Base-by-base conservation (phyloP, 768 basidiomycete genomes). In the Antrodiella citrinella region DNA sequence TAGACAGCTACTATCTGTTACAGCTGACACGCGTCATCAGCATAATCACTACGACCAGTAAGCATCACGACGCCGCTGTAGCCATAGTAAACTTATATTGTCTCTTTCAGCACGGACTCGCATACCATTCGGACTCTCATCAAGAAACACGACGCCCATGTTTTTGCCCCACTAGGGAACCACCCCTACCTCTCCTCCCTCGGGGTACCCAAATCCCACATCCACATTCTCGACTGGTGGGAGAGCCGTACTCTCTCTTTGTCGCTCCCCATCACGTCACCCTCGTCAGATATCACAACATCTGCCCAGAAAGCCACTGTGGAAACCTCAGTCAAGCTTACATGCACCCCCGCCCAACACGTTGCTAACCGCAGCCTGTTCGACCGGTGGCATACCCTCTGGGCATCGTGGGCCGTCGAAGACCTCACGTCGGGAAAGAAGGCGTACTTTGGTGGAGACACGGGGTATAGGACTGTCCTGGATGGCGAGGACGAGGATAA, bases 381-480 rank as follows among this genome's bases (percentile, higher is more conserved):
- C 41, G 84, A 86, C 60, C 64, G 69, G 44, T 80, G 73, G 64
- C 72, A 73, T 50, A 72, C 77, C 0, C 72, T 86, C 7, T 87
- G 85, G 85, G 72, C 77, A 0, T 75, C 76, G 30, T 87, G 84
- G 84, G 76, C 69, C 38, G 64, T 86, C 19, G 74, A 80, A 57
- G 60, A 65, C 10, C 62, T 62, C 7, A 35, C 15, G 4, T 52
- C 53, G 48, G 42, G 58, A 4, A 72, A 72, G 70, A 77, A 77
- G 47, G 64, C 78, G 15, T 83, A 68, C 58, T 87, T 88, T 60
- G 82, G 69, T 4, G 86, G 86, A 11, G 86, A 86, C 62, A 89
- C 84, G 1, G 84, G 78, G 7, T 79, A 81, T 59, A 67, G 77
- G 20, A 55, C 72, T 0, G 78, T 80, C 13, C 52, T 53, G 44